Percentiles rank a stretch among this genome's conserved stretches.
Evolutionary conservation across 306 rosid genomes (phyloP).

Genomic region (Cucurbita pepo): DNA sequence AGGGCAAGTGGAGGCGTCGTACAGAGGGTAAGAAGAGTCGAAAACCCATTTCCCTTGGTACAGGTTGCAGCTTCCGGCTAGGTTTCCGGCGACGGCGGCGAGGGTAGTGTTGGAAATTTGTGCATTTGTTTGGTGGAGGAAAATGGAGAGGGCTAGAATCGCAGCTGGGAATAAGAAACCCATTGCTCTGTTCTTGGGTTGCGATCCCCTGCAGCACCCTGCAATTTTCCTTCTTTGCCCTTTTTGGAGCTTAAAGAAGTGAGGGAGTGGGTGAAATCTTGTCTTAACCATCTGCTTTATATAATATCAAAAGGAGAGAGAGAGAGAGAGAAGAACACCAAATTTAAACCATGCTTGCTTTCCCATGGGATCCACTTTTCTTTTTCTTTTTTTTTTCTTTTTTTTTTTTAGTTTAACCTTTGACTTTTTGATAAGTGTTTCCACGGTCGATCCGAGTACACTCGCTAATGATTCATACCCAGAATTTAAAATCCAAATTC

Average conservation of each 20-base stretch:
- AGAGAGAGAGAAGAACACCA: background rate
- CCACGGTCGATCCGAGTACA: too few relatives aligned
- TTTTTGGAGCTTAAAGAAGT: constrained; percentile 6
- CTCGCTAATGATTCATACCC: too few relatives aligned
- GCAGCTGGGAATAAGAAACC: constrained; percentile 26
- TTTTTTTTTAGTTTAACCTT: too few relatives aligned
- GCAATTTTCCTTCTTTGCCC: background rate
- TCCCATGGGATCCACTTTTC: background rate
- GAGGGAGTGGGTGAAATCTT: constrained; percentile 23
- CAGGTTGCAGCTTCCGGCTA: constrained; percentile 50
- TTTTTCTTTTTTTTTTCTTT: too few relatives aligned
- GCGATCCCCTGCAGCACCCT: constrained; percentile 9
- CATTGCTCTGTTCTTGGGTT: constrained; percentile 41
- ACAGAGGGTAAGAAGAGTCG: constrained; percentile 63
- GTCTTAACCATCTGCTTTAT: constrained; percentile 23
- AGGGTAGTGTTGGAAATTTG: constrained; percentile 8
- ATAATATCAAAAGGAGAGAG: constrained; percentile 12
- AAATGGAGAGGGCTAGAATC: constrained; percentile 22
- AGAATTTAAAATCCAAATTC: too few relatives aligned
- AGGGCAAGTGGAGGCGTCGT: constrained; percentile 54
- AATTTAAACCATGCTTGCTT: background rate
- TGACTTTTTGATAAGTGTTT: too few relatives aligned
- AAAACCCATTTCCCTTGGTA: constrained; percentile 61
- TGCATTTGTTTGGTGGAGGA: constrained; percentile 33
- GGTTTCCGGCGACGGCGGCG: constrained; percentile 22